phyloP scores from a whole-genome alignment of 164 flowering plant genomes.

The Aristolochia fimbriata region DNA sequence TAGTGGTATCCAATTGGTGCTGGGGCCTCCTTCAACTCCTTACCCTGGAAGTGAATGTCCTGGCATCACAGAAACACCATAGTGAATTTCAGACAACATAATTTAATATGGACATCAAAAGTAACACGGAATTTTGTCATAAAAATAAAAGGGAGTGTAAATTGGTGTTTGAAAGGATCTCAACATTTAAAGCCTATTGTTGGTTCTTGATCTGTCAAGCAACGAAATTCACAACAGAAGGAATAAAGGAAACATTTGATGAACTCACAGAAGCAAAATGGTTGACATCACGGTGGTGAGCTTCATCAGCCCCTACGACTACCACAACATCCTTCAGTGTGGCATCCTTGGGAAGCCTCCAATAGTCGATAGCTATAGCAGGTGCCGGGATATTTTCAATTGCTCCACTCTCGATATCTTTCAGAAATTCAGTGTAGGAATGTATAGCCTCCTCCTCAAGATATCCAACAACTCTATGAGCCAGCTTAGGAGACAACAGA shows the following conservation, averaged over 20 bases:
- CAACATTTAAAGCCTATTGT: no score
- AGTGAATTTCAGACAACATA: no score
- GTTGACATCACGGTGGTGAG: conserved; percentile 88
- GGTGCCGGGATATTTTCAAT: conserved; percentile 73
- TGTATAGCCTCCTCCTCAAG: conserved; percentile 87
- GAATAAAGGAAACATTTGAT: neutral
- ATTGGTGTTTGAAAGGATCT: no score
- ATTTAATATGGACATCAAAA: no score
- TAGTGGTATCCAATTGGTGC: conserved; percentile 81
- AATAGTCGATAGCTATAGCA: conserved; percentile 86
- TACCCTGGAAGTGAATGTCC: conserved; percentile 83
- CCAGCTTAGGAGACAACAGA: conserved; percentile 65
- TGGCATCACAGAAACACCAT: conserved; percentile 17
- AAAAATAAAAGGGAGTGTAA: neutral
- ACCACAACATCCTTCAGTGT: conserved; percentile 63
- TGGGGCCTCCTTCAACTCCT: conserved; percentile 67
- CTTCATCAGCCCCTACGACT: conserved; percentile 84
- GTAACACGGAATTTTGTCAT: neutral
- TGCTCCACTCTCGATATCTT: conserved; percentile 56
- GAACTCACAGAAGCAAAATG: conserved; percentile 82
- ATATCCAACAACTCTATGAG: conserved; percentile 76
- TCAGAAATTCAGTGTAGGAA: conserved; percentile 75
- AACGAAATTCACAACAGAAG: no score
- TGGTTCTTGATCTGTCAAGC: no score
- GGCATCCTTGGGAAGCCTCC: conserved; percentile 77